These are phyloP conservation scores for Cyclocybe cylindracea DNA, from an alignment of 768 basidiomycete genomes.

Conservation along the genomic window DNA sequence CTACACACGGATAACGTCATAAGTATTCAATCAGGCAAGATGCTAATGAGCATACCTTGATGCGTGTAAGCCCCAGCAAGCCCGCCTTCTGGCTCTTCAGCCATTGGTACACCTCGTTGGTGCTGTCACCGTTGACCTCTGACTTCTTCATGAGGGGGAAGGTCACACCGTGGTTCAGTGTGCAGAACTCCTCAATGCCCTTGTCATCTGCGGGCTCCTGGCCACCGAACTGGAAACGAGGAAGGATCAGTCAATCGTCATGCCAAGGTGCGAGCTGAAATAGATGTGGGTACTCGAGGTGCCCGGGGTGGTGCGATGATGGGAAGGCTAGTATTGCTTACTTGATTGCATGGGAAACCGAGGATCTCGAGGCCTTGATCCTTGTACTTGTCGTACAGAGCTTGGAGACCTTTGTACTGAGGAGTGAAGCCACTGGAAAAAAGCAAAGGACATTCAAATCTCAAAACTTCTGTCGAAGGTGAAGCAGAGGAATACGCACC, in stretches of 20 bases:
- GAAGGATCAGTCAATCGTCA: neutral
- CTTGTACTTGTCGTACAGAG: conserved; percentile 79
- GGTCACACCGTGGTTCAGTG: conserved; percentile 82
- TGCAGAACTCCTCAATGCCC: conserved; percentile 74
- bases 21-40: neutral
- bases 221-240: conserved; percentile 61
- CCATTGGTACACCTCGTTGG: conserved; percentile 85
- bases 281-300: too few species aligned
- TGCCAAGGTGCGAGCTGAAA: neutral
- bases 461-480: neutral
- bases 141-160: conserved; percentile 94
- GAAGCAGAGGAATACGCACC: conserved; percentile 41
- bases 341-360: conserved; percentile 93
- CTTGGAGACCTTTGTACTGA: conserved; percentile 81
- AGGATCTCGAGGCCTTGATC: conserved; percentile 75
- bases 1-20: conserved; percentile 30
- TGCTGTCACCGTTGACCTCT: conserved; percentile 86
- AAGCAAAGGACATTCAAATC: neutral
- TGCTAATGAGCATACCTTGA: conserved; percentile 55
- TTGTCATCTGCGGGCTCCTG: conserved; percentile 86
- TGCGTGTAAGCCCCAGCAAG: conserved; percentile 65
- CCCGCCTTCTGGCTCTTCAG: conserved; percentile 81
- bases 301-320: neutral
- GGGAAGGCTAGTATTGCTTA: conserved; percentile 22
- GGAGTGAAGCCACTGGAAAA: conserved; percentile 75